Evolutionary conservation across 1,284 basidiomycete genomes (phyloP).

Genomic region (Leccinum pseudoinsigne): DNA sequence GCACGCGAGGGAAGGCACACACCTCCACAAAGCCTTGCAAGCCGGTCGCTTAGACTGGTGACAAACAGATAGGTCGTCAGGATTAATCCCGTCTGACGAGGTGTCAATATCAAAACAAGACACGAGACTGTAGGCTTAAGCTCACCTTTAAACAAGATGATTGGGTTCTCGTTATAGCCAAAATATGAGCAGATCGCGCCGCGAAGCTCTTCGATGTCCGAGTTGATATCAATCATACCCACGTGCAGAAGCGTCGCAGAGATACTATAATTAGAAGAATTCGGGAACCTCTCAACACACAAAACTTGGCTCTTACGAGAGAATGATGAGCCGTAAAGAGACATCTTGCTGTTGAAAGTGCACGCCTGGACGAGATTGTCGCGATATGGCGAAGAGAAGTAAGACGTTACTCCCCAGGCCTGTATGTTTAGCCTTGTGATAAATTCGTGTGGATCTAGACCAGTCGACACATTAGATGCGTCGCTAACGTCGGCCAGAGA

Average conservation of each 20-base stretch:
- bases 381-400: slow-evolving; percentile 66
- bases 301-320: slow-evolving; percentile 49
- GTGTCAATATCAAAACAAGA: slow-evolving; percentile 13
- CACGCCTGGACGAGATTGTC: slow-evolving; percentile 76
- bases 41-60: slow-evolving; percentile 64
- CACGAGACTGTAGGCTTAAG: slow-evolving; percentile 2
- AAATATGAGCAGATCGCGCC: slow-evolving; percentile 77
- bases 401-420: slow-evolving; percentile 53
- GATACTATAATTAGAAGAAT: slow-evolving; percentile 67
- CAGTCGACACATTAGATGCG: slow-evolving; percentile 76
- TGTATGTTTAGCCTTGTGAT: slow-evolving; percentile 75
- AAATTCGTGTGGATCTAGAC: slow-evolving; percentile 77
- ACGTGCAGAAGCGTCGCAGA: slow-evolving; percentile 83
- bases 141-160: slow-evolving; percentile 71
- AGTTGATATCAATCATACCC: slow-evolving; percentile 75
- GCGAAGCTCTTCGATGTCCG: slow-evolving; percentile 74
- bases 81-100: slow-evolving; percentile 64
- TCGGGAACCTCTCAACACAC: slow-evolving; percentile 66
- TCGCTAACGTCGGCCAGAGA: slow-evolving; percentile 81
- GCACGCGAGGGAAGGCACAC: slow-evolving; percentile 19
- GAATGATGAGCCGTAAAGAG: slow-evolving; percentile 1
- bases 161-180: slow-evolving; percentile 70
- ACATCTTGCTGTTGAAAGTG: not conserved
- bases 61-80: slow-evolving; percentile 70
- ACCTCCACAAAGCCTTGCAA: slow-evolving; percentile 73